Base-by-base conservation (phyloP, 2,329 filamentous ascomycete species). In the Pyrenophora seminiperda region DNA sequence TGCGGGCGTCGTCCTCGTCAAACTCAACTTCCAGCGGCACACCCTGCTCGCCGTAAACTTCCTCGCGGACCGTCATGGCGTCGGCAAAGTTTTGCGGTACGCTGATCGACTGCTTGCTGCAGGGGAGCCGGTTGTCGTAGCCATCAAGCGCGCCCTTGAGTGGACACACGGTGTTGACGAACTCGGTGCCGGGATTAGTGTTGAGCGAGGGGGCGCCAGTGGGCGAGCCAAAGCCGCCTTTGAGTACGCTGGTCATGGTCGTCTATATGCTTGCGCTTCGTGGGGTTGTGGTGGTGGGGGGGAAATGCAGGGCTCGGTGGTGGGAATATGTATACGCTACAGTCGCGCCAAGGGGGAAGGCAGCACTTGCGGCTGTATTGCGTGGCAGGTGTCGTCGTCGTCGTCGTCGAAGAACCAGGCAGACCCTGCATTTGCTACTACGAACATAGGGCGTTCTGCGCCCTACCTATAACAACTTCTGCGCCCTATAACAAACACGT, bases 1-100 rank as follows among this genome's bases (percentile, higher is more conserved):
- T 87, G 29, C 89, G 83, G 1, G 81, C 60, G 71, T 97, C 93
- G 68, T 97, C 91, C 1, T 80, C 76, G 76, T 97, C 93, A 58
- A 90, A 81, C 72, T 97, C 92, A 58, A 85, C 83, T 30, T 88
- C 84, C 1, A 84, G 72, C 0, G 77, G 74, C 20, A 83, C 78
- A 17, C 75, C 71, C 56, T 86, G 83, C 66, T 85, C 83, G 50
- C 80, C 73, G 59, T 82, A 86, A 56, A 86, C 83, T 31, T 74
- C 72, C 48, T 81, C 76, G 30, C 83, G 82, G 5, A 86, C 76
- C 11, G 72, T 70, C 77, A 85, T 82, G 56, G 82, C 82, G 56
- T 85, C 81, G 50, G 69, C 67, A 66, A 81, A 81, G 48, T 69
- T 61, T 47, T 74, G 68, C 2, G 78, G 78, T 22, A 80, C 66